Evolutionary conservation across 148 eudicot genomes (phyloP).

Genomic region (Fagopyrum homotropicum): DNA sequence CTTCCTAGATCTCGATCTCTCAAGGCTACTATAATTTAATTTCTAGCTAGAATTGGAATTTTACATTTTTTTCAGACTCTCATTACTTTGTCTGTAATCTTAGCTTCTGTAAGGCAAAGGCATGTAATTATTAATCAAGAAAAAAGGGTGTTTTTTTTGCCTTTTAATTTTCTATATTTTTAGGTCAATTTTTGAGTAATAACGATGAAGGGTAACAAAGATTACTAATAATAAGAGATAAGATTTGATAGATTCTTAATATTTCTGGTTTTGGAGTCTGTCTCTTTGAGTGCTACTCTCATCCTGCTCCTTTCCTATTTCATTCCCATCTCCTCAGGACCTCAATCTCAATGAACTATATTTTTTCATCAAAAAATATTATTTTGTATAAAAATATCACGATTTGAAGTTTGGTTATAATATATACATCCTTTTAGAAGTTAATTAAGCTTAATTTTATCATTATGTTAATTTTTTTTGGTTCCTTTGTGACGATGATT

Average conservation of each 20-base stretch:
- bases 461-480: background rate
- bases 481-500: background rate
- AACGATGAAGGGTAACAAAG: background rate
- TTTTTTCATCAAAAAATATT: background rate
- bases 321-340: background rate
- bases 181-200: background rate
- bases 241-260: constrained; percentile 7
- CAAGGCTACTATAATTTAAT: background rate
- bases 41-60: background rate
- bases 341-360: background rate
- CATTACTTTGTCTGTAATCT: background rate
- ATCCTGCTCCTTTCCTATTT: background rate
- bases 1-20: background rate
- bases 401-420: no score
- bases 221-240: background rate
- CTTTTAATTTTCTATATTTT: background rate
- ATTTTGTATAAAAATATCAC: background rate
- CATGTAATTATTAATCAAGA: constrained; percentile 11
- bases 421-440: background rate
- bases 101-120: background rate
- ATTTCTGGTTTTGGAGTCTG: constrained; percentile 7
- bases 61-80: no score
- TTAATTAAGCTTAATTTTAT: background rate
- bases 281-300: background rate
- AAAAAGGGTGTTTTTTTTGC: background rate